Percentiles rank a stretch among this genome's conserved stretches.
phyloP scores from a whole-genome alignment of 257 asterid genomes.

The Pogostemon cablin region DNA sequence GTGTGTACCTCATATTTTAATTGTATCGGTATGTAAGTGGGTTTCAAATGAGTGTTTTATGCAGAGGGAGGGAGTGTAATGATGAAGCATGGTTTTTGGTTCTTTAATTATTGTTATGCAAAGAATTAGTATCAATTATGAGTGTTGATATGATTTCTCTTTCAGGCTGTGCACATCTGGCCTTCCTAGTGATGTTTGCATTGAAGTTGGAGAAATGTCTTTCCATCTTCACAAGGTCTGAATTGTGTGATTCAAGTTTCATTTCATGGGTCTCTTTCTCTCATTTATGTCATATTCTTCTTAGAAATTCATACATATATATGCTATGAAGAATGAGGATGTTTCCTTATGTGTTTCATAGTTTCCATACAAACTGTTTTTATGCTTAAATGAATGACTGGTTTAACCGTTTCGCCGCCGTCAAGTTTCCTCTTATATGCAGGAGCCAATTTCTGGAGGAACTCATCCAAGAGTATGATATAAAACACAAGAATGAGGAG shows the following conservation, averaged over 20 bases:
- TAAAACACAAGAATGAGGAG: conserved; percentile 24
- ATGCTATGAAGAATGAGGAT: not conserved
- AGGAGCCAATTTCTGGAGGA: conserved; percentile 47
- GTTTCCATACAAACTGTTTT: not conserved
- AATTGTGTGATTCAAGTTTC: not conserved
- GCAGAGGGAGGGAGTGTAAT: no score
- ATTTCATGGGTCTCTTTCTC: not conserved
- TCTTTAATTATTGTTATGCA: not conserved
- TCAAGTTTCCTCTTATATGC: conserved; percentile 56
- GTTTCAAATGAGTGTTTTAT: no score
- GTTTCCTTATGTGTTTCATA: not conserved
- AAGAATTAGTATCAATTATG: not conserved
- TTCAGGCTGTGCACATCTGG: conserved; percentile 59
- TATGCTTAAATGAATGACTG: conserved; percentile 3
- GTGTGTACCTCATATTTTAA: no score
- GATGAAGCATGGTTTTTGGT: no score
- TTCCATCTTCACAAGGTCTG: conserved; percentile 67
- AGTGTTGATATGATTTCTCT: not conserved
- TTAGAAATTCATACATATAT: not conserved
- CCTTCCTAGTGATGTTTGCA: conserved; percentile 54
- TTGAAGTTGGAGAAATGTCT: conserved; percentile 49
- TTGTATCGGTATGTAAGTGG: no score
- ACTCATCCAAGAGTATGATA: conserved; percentile 33
- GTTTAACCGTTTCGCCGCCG: not conserved
- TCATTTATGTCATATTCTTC: not conserved